Evolutionary conservation across 139 green algal genomes (phyloP), one percentile per base, ranked within the genome.

Genomic region (Micractinium conductrix): DNA sequence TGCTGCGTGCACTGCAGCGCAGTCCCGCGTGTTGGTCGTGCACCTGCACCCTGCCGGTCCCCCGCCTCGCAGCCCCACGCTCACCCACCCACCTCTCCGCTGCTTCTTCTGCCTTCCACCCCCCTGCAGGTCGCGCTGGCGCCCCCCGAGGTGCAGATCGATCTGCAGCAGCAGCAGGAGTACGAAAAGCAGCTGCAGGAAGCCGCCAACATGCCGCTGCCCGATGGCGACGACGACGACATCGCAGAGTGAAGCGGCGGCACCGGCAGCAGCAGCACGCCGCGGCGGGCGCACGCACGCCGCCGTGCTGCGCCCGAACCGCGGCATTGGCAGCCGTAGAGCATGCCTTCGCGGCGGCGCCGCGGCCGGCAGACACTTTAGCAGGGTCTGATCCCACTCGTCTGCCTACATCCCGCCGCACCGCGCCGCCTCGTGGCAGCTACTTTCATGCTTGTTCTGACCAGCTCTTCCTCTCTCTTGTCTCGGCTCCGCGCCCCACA

Each of bases 111-210:
- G 12, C n/a, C n/a, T 22, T 17, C 62, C 14, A 30, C n/a, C 5
- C 12, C 37, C 4, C 86, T 96, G 92, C 86, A 97, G 89, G 92
- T 98, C 43, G 97, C 97, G 35, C 92, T 99, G 79, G 93, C 94
- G 35, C 97, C 97, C 1, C 97, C 97, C 10, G 97, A 99, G 91
- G 97, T 99, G 24, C 84, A 90, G 53, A 94, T 98, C 86, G 97
- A 99, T 83, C 85, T 95, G 38, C 91, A 91, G 63, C 94, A 98
- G 92, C 96, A 99, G 93, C 78, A 92, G 86, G 91, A 92, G 86
- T 95, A 96, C 83, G 94, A 97, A 89, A 81, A 89, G 81, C 93
- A 97, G 90, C 89, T 97, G 78, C 65, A 81, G 76, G 83, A 93
- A 44, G 94, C 94, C 10, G 92, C 90, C 43, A 86, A 88, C 43